A percentile compares a stretch with the other conserved stretches of the same genome.
phyloP scores from a whole-genome alignment of 768 basidiomycete species.

The Termitomyces sp. region DNA sequence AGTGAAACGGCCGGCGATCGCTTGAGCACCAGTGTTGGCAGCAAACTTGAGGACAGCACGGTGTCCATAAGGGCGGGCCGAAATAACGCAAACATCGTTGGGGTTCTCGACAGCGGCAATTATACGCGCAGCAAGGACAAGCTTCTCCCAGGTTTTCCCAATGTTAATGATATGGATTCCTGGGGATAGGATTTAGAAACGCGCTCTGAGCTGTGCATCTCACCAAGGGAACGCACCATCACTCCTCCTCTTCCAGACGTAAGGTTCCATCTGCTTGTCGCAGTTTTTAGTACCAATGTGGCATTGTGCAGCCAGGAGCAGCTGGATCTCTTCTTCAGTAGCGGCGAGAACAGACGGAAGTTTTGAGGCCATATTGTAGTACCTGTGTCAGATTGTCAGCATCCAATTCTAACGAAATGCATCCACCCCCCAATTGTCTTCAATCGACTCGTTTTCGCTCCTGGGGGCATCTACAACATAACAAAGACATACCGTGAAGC shows the following conservation, averaged over 20 bases:
- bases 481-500: slow-evolving; percentile 39
- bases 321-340: slow-evolving; percentile 96
- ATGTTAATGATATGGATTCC: slow-evolving; percentile 97
- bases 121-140: slow-evolving; percentile 95
- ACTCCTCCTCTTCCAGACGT: slow-evolving; percentile 93
- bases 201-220: background rate
- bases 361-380: slow-evolving; percentile 68
- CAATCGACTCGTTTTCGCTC: slow-evolving; percentile 27
- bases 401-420: slow-evolving; percentile 27
- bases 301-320: slow-evolving; percentile 90
- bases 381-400: slow-evolving; percentile 27
- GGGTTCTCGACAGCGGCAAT: slow-evolving; percentile 98
- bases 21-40: slow-evolving; percentile 95
- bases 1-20: slow-evolving; percentile 98
- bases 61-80: slow-evolving; percentile 97
- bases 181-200: slow-evolving; percentile 25
- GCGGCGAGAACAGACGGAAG: slow-evolving; percentile 90
- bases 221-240: slow-evolving; percentile 64
- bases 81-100: slow-evolving; percentile 96
- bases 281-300: slow-evolving; percentile 99
- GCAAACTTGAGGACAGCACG: slow-evolving; percentile 99
- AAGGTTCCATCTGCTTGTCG: slow-evolving; percentile 98
- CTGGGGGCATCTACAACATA: slow-evolving; percentile 10
- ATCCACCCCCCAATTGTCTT: slow-evolving; percentile 36
- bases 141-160: slow-evolving; percentile 99